phyloP scores from a whole-genome alignment of 139 green algal species.

The Pleodorina starrii region DNA sequence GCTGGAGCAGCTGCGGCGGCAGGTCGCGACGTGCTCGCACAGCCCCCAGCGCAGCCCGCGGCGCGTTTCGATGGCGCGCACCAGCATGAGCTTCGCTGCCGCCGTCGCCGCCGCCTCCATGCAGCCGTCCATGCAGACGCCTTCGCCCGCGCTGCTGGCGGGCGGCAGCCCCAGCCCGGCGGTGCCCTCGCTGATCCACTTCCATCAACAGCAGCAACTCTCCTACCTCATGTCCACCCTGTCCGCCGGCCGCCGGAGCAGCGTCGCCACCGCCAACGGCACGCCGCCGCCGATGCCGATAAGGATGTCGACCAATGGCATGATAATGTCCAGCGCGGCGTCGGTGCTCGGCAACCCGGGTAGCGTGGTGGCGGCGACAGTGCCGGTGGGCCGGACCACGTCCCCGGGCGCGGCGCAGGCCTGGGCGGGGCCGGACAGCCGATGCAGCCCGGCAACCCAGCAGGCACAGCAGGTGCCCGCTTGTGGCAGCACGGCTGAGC shows the following conservation, averaged over 20 bases:
- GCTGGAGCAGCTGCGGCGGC: slow-evolving; percentile 28
- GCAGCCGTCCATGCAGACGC: neutral
- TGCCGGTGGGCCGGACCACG: neutral
- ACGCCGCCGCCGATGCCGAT: neutral
- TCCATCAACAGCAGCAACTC: neutral
- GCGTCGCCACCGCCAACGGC: neutral
- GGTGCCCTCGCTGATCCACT: neutral
- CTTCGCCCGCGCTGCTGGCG: neutral
- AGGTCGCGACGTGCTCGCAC: neutral
- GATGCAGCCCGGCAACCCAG: too few relatives aligned
- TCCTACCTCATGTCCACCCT: neutral
- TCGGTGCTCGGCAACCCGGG: too few relatives aligned
- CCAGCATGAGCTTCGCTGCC: slow-evolving; percentile 12
- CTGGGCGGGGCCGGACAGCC: neutral
- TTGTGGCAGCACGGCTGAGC: neutral
- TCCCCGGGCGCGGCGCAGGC: neutral
- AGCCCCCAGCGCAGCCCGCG: slow-evolving; percentile 3
- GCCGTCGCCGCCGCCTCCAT: slow-evolving; percentile 6
- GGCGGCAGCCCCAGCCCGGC: neutral
- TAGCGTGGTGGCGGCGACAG: neutral
- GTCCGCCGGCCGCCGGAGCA: neutral
- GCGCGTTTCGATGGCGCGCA: neutral
- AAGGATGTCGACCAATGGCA: neutral
- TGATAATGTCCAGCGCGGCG: neutral
- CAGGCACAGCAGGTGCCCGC: too few relatives aligned